These are phyloP conservation scores for Aspergillus sojae DNA, from an alignment of 2,329 filamentous ascomycete genomes.

Conservation along the genomic window DNA sequence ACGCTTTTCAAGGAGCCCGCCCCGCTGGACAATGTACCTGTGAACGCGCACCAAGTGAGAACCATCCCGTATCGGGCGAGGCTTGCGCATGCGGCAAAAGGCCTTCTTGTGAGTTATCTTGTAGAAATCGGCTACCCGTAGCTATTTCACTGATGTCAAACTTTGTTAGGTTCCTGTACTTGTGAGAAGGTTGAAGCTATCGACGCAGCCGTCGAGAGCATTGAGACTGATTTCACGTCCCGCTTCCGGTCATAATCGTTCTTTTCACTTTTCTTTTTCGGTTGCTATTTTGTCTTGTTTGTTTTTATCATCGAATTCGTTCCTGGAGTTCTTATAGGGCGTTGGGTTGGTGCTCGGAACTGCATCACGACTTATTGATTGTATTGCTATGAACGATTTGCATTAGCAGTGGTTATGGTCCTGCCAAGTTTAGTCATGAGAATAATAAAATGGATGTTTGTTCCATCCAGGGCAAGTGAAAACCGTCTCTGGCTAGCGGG, in stretches of 20 bases:
- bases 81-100: slow-evolving; percentile 79
- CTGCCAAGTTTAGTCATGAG: background rate
- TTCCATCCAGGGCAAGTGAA: background rate
- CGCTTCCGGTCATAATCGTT: slow-evolving; percentile 34
- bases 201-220: slow-evolving; percentile 59
- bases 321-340: slow-evolving; percentile 11
- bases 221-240: slow-evolving; percentile 86
- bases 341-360: slow-evolving; percentile 10
- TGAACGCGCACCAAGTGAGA: slow-evolving; percentile 71
- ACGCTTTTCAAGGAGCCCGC: slow-evolving; percentile 58
- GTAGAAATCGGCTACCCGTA: background rate
- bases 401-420: background rate
- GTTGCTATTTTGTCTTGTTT: background rate
- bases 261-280: background rate
- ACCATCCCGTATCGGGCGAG: slow-evolving; percentile 60
- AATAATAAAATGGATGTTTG: background rate
- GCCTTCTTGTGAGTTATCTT: slow-evolving; percentile 57
- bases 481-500: background rate
- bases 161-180: slow-evolving; percentile 68
- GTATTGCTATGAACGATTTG: background rate
- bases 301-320: background rate
- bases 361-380: background rate
- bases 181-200: slow-evolving; percentile 73
- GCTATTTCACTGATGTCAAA: slow-evolving; percentile 16
- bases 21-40: slow-evolving; percentile 82